Conservation (phyloP, 352 stramenopile species). For the Globisporangium abappressorium region DNA sequence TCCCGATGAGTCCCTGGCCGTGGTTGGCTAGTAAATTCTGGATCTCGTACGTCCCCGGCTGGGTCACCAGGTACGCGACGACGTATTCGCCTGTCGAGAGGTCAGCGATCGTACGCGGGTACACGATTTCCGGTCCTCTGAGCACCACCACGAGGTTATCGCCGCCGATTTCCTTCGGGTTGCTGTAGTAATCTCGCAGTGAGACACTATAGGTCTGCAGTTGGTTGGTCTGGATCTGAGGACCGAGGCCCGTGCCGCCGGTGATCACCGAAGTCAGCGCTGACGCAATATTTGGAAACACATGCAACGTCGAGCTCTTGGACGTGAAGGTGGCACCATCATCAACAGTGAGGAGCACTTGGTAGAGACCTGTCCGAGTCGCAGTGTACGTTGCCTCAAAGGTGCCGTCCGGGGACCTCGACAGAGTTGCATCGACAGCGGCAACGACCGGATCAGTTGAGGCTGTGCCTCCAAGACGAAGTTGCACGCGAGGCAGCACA, state of each 20-base stretch:
- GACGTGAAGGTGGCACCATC: slow-evolving; percentile 22
- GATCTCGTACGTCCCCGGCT: slow-evolving; percentile 42
- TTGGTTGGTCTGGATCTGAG: slow-evolving; percentile 24
- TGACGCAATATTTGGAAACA: slow-evolving; percentile 31
- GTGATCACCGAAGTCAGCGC: slow-evolving; percentile 30
- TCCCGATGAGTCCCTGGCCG: slow-evolving; percentile 25
- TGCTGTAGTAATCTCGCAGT: slow-evolving; percentile 43
- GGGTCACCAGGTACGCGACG: slow-evolving; percentile 30
- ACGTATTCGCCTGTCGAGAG: slow-evolving; percentile 40
- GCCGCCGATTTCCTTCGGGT: slow-evolving; percentile 33
- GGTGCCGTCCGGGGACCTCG: slow-evolving; percentile 9
- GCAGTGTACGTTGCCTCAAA: slow-evolving; percentile 29
- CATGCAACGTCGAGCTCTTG: slow-evolving; percentile 27
- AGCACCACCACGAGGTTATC: slow-evolving; percentile 37
- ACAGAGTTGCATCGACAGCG: not conserved
- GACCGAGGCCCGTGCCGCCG: slow-evolving; percentile 23
- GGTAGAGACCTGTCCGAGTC: slow-evolving; percentile 29
- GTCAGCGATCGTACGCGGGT: slow-evolving; percentile 26
- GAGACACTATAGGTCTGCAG: slow-evolving; percentile 32
- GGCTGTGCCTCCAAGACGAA: slow-evolving; percentile 11
- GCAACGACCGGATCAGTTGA: slow-evolving; percentile 3
- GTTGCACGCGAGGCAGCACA: not conserved
- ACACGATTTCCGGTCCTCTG: slow-evolving; percentile 28
- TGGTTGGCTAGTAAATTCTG: slow-evolving; percentile 35
- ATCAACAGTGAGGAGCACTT: slow-evolving; percentile 35